Conservation (phyloP, 1,284 basidiomycete genomes). For the Ganoderma meredithae region DNA sequence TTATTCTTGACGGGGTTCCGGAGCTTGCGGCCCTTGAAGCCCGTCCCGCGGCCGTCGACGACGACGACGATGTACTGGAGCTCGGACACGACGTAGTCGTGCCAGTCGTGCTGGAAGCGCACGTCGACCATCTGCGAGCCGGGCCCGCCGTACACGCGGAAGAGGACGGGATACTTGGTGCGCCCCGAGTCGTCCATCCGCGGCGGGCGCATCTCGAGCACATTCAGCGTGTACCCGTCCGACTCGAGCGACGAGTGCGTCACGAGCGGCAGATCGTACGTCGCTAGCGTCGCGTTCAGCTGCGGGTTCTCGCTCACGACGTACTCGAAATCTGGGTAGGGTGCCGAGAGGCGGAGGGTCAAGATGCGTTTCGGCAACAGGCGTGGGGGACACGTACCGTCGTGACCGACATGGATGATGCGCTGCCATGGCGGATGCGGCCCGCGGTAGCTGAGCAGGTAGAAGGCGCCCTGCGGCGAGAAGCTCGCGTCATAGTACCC, state of each 20-base stretch:
- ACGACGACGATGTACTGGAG: conserved; percentile 88
- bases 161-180: conserved; percentile 93
- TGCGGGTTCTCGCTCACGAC: conserved; percentile 77
- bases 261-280: conserved; percentile 77
- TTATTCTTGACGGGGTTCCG: conserved; percentile 87
- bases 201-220: conserved; percentile 90
- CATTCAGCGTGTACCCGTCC: conserved; percentile 88
- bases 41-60: conserved; percentile 95
- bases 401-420: conserved; percentile 70
- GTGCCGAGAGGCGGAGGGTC: neutral
- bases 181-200: conserved; percentile 92
- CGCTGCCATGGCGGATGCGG: conserved; percentile 90
- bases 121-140: conserved; percentile 80
- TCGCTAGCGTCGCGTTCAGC: conserved; percentile 73
- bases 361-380: neutral
- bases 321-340: conserved; percentile 59
- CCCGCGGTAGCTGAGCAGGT: conserved; percentile 82
- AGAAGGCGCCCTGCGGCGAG: conserved; percentile 87
- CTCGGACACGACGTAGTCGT: conserved; percentile 84
- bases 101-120: conserved; percentile 80
- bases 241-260: conserved; percentile 75
- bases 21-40: conserved; percentile 84
- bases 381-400: conserved; percentile 50
- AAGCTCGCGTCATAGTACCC: conserved; percentile 78
- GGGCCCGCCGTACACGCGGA: conserved; percentile 91